These are phyloP conservation scores for Symbiodinium natans DNA, from an alignment of 73 alveolate genomes.

Conservation along the genomic window DNA sequence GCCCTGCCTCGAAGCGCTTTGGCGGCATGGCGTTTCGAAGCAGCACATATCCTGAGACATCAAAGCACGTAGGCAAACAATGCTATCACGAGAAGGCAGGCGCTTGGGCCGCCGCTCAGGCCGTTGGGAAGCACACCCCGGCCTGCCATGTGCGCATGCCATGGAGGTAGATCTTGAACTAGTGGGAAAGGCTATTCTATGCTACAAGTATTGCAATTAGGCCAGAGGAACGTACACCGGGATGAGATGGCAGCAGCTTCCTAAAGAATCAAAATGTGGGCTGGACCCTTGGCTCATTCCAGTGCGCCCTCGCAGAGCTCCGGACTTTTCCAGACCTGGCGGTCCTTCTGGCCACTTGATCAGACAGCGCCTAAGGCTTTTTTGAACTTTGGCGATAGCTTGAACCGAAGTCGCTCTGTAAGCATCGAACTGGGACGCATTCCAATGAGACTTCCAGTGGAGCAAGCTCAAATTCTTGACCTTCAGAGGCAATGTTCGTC, in stretches of 20 bases:
- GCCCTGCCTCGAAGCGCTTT: conserved; percentile 49
- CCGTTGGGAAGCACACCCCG: conserved; percentile 92
- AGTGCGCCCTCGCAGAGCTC: neutral
- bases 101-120: conserved; percentile 20
- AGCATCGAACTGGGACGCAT: conserved; percentile 51
- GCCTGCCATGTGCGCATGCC: conserved; percentile 11
- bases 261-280: neutral
- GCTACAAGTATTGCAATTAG: neutral
- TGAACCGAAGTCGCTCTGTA: neutral
- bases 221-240: conserved; percentile 71
- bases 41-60: conserved; percentile 23
- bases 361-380: conserved; percentile 62
- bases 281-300: neutral
- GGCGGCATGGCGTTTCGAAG: conserved; percentile 93
- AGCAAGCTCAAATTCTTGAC: conserved; percentile 60
- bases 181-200: neutral
- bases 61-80: neutral
- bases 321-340: conserved; percentile 34
- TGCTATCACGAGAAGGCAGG: neutral
- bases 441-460: conserved; percentile 91
- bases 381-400: neutral
- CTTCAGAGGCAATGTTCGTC: neutral
- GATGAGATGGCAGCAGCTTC: conserved; percentile 72
- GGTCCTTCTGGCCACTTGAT: conserved; percentile 88
- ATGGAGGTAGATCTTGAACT: too few species aligned